Conservation (phyloP, 1,139 yeast genomes). For the Lodderomyces elongisporus region DNA sequence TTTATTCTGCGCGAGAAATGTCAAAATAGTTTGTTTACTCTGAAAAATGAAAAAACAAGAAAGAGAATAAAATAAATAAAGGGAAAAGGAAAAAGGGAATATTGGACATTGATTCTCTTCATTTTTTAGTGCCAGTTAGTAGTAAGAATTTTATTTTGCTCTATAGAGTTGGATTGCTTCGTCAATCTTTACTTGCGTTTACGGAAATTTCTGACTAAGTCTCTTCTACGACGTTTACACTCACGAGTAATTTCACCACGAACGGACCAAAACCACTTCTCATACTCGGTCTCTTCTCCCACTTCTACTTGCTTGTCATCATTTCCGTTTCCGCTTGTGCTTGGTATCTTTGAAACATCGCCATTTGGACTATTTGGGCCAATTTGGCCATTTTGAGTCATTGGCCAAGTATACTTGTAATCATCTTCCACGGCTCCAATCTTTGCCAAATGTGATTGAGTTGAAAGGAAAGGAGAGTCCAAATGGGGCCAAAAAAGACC, state of each 20-base stretch:
- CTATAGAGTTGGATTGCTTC: background rate
- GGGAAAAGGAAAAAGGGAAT: too few species aligned
- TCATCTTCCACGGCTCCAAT: constrained; percentile 25
- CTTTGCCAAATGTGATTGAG: constrained; percentile 75
- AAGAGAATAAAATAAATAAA: too few species aligned
- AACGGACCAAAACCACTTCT: constrained; percentile 73
- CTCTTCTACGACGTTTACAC: constrained; percentile 71
- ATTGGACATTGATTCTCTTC: too few species aligned
- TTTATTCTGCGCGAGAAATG: too few species aligned
- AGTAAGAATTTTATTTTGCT: too few species aligned
- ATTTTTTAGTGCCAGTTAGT: too few species aligned
- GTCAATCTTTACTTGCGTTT: constrained; percentile 26
- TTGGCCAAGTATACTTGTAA: background rate
- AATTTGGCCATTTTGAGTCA: too few species aligned
- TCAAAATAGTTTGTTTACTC: too few species aligned
- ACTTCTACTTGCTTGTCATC: background rate
- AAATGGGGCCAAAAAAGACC: constrained; percentile 80
- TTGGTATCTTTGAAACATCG: background rate
- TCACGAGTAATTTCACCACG: constrained; percentile 79
- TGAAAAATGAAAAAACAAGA: too few species aligned
- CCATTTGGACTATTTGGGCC: too few species aligned
- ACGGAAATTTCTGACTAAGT: constrained; percentile 56
- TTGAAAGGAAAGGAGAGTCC: constrained; percentile 78
- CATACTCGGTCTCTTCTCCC: constrained; percentile 52
- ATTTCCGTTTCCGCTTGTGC: background rate